Evolutionary conservation across 495 filamentous ascomycete genomes (phyloP).

Genomic region (Tuber brumale): DNA sequence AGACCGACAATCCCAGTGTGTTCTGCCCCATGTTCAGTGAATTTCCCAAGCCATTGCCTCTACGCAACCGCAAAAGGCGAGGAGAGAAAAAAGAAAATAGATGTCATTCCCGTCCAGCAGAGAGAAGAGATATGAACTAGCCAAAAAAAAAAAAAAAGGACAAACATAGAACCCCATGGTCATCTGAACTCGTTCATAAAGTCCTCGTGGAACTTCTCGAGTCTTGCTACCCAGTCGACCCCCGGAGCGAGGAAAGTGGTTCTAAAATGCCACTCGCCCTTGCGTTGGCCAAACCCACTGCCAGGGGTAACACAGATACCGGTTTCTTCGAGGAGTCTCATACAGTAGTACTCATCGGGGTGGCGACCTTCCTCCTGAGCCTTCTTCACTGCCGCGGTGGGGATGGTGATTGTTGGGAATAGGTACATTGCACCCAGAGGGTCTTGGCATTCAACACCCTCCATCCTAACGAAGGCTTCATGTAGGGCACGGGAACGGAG

Average conservation of each 20-base stretch:
- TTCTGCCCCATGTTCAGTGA: background rate
- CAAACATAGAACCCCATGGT: background rate
- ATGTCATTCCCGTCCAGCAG: background rate
- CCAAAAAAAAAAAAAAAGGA: background rate
- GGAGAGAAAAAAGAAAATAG: background rate
- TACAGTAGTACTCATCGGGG: slow-evolving; percentile 90
- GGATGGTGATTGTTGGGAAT: slow-evolving; percentile 83
- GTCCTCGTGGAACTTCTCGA: slow-evolving; percentile 80
- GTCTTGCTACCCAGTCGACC: slow-evolving; percentile 84
- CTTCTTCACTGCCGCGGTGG: slow-evolving; percentile 64
- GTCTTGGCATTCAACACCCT: slow-evolving; percentile 80
- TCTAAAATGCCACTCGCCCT: slow-evolving; percentile 85
- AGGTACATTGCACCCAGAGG: slow-evolving; percentile 97
- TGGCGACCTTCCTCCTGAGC: slow-evolving; percentile 65
- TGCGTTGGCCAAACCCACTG: slow-evolving; percentile 87
- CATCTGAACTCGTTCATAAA: slow-evolving; percentile 72
- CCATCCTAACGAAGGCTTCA: slow-evolving; percentile 86
- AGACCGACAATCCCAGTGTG: background rate
- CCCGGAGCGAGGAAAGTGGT: slow-evolving; percentile 96
- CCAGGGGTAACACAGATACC: slow-evolving; percentile 94
- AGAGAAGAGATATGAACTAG: background rate
- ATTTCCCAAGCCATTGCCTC: background rate
- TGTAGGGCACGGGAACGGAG: slow-evolving; percentile 76
- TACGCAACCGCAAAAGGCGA: background rate
- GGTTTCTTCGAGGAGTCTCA: slow-evolving; percentile 82